Evolutionary conservation across 768 basidiomycete species (phyloP).

Genomic region (Termitomyces sp.): DNA sequence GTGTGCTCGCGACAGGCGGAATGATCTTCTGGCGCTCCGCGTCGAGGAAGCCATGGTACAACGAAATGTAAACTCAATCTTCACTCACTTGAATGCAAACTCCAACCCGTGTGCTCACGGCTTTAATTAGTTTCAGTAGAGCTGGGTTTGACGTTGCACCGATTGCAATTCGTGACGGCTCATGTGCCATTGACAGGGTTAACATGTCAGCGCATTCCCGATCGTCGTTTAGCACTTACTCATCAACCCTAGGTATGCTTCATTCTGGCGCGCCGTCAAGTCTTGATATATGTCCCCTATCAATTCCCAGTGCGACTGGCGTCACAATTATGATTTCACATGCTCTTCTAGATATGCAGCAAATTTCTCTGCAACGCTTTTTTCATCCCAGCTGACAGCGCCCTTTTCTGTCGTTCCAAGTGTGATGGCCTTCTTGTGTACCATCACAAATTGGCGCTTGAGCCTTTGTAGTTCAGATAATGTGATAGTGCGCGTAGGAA

Average conservation of each 20-base stretch:
- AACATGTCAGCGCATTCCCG: slow-evolving; percentile 48
- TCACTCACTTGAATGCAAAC: too few species aligned
- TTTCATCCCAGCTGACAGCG: slow-evolving; percentile 69
- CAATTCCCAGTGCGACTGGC: neutral
- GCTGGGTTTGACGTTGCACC: slow-evolving; percentile 49
- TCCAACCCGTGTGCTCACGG: neutral
- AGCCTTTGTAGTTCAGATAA: slow-evolving; percentile 84
- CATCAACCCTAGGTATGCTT: slow-evolving; percentile 24
- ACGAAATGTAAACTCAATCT: slow-evolving; percentile 32
- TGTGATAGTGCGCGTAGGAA: slow-evolving; percentile 70
- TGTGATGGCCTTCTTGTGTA: slow-evolving; percentile 87
- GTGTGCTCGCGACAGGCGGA: slow-evolving; percentile 54
- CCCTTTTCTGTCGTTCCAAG: slow-evolving; percentile 78
- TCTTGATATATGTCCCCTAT: slow-evolving; percentile 1
- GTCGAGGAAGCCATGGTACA: slow-evolving; percentile 62
- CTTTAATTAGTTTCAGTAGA: slow-evolving; percentile 35
- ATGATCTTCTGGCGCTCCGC: slow-evolving; percentile 64
- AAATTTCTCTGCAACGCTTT: slow-evolving; percentile 66
- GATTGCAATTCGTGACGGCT: slow-evolving; percentile 46
- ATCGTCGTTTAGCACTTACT: neutral
- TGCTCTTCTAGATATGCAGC: slow-evolving; percentile 68
- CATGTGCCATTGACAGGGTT: slow-evolving; percentile 55
- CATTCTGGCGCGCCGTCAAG: slow-evolving; percentile 27
- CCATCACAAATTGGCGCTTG: slow-evolving; percentile 86
- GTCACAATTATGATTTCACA: slow-evolving; percentile 33